These are phyloP conservation scores for Abrus precatorius DNA, from an alignment of 306 rosid species.

Conservation along the genomic window DNA sequence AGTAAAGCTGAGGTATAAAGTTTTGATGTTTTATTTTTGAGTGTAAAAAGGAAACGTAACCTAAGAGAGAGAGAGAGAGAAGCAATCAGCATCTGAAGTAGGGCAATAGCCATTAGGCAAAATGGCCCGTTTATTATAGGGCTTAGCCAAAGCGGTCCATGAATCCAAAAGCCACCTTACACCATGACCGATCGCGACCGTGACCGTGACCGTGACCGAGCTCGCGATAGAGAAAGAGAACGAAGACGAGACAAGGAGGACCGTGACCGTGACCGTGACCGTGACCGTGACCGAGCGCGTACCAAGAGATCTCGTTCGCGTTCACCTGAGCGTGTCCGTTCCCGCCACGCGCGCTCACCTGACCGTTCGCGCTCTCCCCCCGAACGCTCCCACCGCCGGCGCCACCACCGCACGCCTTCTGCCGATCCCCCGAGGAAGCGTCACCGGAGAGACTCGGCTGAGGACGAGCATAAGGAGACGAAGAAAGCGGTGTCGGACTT, in stretches of 20 bases:
- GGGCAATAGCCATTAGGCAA: too few species aligned
- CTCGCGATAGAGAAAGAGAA: conserved; percentile 63
- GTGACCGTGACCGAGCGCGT: conserved; percentile 64
- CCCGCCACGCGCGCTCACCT: conserved; percentile 83
- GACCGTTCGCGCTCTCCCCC: conserved; percentile 71
- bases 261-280: conserved; percentile 57
- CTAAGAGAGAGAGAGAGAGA: too few species aligned
- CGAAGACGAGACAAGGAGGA: conserved; percentile 60
- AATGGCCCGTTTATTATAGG: conserved; percentile 34
- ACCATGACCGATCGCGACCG: conserved; percentile 59
- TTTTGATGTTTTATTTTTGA: too few species aligned
- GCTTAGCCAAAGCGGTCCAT: conserved; percentile 26
- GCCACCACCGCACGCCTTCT: conserved; percentile 78
- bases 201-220: conserved; percentile 50
- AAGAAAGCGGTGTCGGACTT: conserved; percentile 81
- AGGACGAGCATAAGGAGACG: conserved; percentile 70
- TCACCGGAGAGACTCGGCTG: conserved; percentile 65
- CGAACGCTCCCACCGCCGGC: conserved; percentile 73
- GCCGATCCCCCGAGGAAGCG: conserved; percentile 80
- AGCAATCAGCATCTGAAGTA: too few species aligned
- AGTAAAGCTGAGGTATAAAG: too few species aligned
- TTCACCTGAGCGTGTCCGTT: conserved; percentile 72
- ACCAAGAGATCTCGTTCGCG: conserved; percentile 84
- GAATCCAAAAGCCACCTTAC: conserved; percentile 24
- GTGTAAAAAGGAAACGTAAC: too few species aligned